Conservation (phyloP, 768 basidiomycete genomes). For the Cystobasidium onofrii region DNA sequence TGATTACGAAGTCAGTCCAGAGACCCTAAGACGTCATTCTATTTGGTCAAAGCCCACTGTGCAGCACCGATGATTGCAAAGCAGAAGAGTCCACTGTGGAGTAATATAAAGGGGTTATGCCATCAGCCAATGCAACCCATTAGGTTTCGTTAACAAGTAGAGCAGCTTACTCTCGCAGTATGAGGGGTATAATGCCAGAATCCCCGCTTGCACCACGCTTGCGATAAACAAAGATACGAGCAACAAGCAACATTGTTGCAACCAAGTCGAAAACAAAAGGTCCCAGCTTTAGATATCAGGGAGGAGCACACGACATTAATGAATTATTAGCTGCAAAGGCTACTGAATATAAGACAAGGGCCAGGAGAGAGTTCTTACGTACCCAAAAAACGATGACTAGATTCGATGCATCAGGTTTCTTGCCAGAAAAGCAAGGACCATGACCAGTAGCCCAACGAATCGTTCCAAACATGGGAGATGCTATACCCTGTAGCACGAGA, state of each 20-base stretch:
- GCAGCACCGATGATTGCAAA: constrained; percentile 3
- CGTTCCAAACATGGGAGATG: neutral
- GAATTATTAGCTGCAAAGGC: too few species aligned
- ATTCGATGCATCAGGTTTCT: neutral
- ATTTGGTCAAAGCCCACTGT: neutral
- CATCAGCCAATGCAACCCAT: too few species aligned
- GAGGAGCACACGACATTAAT: too few species aligned
- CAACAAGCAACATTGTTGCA: neutral
- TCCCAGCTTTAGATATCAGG: too few species aligned
- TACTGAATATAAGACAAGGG: neutral
- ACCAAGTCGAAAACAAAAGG: constrained; percentile 18
- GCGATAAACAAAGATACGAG: neutral
- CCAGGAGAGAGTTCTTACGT: neutral
- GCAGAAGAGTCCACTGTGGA: neutral
- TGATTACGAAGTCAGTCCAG: too few species aligned
- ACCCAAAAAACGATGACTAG: neutral
- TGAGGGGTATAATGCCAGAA: neutral
- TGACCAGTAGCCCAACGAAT: neutral
- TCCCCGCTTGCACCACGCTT: neutral
- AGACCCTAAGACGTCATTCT: neutral
- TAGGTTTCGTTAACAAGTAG: too few species aligned
- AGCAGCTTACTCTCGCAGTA: constrained; percentile 3
- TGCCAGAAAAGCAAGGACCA: constrained; percentile 13
- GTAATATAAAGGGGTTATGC: neutral
- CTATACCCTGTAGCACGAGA: neutral